Percentiles rank a stretch among this genome's conserved stretches.
These are phyloP conservation scores for Plantago major DNA, from an alignment of 257 asterid species.

Conservation along the genomic window DNA sequence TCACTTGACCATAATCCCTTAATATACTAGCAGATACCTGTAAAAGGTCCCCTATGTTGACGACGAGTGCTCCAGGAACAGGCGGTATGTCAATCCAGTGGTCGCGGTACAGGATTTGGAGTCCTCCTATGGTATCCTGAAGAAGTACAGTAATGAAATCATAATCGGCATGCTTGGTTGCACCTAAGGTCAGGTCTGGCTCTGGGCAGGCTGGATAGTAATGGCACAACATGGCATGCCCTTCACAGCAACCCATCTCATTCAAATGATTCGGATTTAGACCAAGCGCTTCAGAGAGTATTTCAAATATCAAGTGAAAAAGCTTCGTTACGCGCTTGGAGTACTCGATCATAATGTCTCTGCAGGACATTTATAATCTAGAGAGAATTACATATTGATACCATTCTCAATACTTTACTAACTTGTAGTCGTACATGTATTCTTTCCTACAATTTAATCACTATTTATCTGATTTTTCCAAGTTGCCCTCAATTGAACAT, in stretches of 20 bases:
- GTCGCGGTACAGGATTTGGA: slow-evolving; percentile 25
- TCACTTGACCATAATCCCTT: no score
- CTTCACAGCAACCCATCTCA: slow-evolving; percentile 12
- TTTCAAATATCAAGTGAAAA: slow-evolving; percentile 10
- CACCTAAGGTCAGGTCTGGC: slow-evolving; percentile 25
- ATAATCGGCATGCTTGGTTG: slow-evolving; percentile 15
- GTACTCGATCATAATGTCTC: slow-evolving; percentile 24
- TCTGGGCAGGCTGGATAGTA: slow-evolving; percentile 28
- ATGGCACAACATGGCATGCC: slow-evolving; percentile 14
- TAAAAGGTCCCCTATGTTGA: slow-evolving; percentile 29
- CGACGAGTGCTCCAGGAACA: slow-evolving; percentile 24
- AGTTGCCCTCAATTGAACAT: no score
- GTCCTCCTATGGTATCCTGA: slow-evolving; percentile 29
- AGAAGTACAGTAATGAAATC: slow-evolving; percentile 25
- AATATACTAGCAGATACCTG: slow-evolving; percentile 15
- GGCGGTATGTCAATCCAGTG: slow-evolving; percentile 28
- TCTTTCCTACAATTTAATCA: no score
- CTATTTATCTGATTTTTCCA: no score
- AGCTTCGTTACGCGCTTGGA: slow-evolving; percentile 13
- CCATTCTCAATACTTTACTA: no score
- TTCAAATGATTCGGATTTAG: slow-evolving; percentile 10
- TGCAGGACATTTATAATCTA: slow-evolving; percentile 10
- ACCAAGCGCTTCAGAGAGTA: slow-evolving; percentile 21
- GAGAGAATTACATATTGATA: no score
- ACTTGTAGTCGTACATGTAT: no score